Percentiles rank a stretch among this genome's conserved stretches.
These are phyloP conservation scores for carrot (Daucus carota) DNA, from an alignment of 129 eudicot species.

Conservation along the genomic window DNA sequence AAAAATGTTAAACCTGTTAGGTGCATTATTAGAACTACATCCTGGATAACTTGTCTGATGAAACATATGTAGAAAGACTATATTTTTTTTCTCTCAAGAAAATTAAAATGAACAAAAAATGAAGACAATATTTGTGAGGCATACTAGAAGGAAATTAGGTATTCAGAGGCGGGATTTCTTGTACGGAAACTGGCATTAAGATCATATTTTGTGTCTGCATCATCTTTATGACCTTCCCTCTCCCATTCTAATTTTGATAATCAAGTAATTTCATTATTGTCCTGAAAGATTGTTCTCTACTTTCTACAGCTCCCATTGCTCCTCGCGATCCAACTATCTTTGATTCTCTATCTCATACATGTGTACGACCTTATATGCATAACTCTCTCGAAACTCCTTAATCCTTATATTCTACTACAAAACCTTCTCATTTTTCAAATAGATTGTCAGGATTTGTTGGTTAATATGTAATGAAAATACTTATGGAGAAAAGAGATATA, in stretches of 20 bases:
- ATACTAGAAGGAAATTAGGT: not conserved
- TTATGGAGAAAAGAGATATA: not conserved
- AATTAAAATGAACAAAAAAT: not conserved
- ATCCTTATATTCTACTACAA: not conserved
- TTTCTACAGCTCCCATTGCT: too few species aligned
- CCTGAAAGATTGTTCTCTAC: not conserved
- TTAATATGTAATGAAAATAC: not conserved
- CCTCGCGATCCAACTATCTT: too few species aligned
- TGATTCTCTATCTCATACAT: too few species aligned
- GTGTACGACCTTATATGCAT: not conserved
- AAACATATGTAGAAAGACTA: not conserved
- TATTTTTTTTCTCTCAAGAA: not conserved
- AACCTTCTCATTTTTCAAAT: not conserved
- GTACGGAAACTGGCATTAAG: not conserved
- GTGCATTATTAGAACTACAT: not conserved
- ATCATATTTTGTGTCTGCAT: not conserved
- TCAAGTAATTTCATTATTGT: not conserved
- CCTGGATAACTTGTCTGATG: not conserved
- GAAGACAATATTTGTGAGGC: not conserved
- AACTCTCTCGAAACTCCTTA: not conserved
- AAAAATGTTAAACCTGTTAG: not conserved
- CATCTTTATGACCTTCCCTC: not conserved
- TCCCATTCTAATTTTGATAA: not conserved
- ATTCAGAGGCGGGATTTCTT: not conserved
- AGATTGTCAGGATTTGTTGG: not conserved